Evolutionary conservation across 2,329 filamentous ascomycete genomes (phyloP).

Genomic region (Penicillium sp.): DNA sequence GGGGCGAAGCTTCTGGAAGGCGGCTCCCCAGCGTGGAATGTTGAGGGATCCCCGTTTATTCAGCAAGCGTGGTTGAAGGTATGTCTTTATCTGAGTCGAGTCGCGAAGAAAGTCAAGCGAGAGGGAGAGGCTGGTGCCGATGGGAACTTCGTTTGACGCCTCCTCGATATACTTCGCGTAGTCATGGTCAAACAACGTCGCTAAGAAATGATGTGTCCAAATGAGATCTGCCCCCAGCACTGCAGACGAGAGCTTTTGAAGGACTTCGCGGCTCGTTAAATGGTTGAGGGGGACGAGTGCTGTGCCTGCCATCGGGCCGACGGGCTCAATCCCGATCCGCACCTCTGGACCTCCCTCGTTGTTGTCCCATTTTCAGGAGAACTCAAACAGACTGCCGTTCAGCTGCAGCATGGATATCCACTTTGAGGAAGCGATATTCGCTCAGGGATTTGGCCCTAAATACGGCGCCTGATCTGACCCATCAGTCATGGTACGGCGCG

Average conservation of each 20-base stretch:
- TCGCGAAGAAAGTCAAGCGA: conserved; percentile 12
- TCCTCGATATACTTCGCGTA: conserved; percentile 6
- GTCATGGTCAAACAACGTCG: conserved; percentile 14
- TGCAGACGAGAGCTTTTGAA: background rate
- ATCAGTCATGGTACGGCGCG: background rate
- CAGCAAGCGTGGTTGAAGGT: conserved; percentile 13
- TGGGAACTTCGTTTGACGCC: background rate
- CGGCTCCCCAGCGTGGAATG: conserved; percentile 7
- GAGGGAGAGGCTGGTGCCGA: conserved; percentile 9
- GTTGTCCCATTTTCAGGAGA: conserved; percentile 14
- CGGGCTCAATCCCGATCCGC: conserved; percentile 13
- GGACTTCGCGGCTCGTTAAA: conserved; percentile 2
- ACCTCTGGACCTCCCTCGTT: conserved; percentile 2
- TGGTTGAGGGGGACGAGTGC: conserved; percentile 12
- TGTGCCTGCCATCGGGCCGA: conserved; percentile 13
- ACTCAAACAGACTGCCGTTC: conserved; percentile 10
- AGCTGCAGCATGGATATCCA: conserved; percentile 15
- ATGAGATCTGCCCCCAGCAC: conserved; percentile 4
- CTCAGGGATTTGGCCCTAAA: conserved; percentile 4
- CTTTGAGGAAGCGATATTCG: background rate
- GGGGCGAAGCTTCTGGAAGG: conserved; percentile 8
- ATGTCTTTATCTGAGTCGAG: conserved; percentile 8
- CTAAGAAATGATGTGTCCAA: conserved; percentile 13
- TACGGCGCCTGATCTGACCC: conserved; percentile 6
- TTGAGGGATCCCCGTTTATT: conserved; percentile 1